Conservation (phyloP, 202 grass and related monocot species). For the Zoysia matrella region DNA sequence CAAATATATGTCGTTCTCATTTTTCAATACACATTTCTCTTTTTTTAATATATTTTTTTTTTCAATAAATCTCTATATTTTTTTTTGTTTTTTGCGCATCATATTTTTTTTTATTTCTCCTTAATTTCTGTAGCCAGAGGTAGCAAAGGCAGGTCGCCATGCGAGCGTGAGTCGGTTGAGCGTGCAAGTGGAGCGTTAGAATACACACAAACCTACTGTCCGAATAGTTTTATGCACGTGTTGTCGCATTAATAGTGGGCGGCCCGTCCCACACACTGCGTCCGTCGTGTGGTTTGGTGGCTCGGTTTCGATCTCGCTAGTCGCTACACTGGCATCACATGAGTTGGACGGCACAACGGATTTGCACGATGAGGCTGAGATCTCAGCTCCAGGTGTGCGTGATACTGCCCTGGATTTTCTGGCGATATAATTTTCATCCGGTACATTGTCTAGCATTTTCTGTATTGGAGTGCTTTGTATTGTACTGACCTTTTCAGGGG, state of each 20-base stretch:
- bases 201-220: neutral
- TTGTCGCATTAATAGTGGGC: constrained; percentile 25
- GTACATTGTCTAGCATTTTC: constrained; percentile 11
- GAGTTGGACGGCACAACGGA: constrained; percentile 34
- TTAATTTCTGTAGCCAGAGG: no score
- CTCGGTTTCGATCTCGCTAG: neutral
- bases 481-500: constrained; percentile 20
- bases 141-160: neutral
- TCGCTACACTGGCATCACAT: constrained; percentile 30
- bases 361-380: constrained; percentile 35
- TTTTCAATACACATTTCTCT: no score
- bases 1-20: no score
- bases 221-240: constrained; percentile 29
- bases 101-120: no score
- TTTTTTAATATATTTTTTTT: no score
- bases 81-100: no score
- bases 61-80: no score
- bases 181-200: constrained; percentile 27
- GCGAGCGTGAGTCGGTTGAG: constrained; percentile 29
- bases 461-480: constrained; percentile 2
- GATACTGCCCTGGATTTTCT: constrained; percentile 23
- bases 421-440: constrained; percentile 2
- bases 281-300: constrained; percentile 1
- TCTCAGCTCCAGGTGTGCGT: constrained; percentile 37
- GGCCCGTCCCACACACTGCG: constrained; percentile 2